Percentiles rank a stretch among this genome's conserved stretches.
These are phyloP conservation scores for Annulohypoxylon maeteangense DNA, from an alignment of 495 filamentous ascomycete species.

Conservation along the genomic window DNA sequence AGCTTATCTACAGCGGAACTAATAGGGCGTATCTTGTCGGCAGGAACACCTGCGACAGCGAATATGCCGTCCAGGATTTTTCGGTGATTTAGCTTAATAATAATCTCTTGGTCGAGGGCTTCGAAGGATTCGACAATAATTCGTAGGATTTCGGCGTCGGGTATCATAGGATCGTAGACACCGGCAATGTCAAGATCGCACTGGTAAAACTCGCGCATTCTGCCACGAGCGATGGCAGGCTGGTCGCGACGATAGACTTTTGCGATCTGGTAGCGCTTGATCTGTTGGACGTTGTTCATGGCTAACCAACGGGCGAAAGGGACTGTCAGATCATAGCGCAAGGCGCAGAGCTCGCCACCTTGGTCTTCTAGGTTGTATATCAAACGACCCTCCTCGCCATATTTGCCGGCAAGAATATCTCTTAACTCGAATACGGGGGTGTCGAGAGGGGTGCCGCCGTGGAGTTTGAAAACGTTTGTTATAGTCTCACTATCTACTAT, in stretches of 20 bases:
- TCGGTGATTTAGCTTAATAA: conserved; percentile 84
- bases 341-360: conserved; percentile 86
- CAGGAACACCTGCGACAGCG: conserved; percentile 77
- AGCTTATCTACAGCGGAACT: conserved; percentile 83
- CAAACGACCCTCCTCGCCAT: conserved; percentile 83
- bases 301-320: conserved; percentile 94
- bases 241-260: conserved; percentile 74
- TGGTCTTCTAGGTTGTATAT: conserved; percentile 93
- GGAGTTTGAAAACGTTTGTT: conserved; percentile 51
- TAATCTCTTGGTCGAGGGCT: conserved; percentile 67
- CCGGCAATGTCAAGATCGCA: conserved; percentile 89
- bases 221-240: conserved; percentile 77
- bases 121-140: conserved; percentile 80
- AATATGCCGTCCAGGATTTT: conserved; percentile 84
- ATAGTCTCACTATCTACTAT: conserved; percentile 40
- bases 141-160: conserved; percentile 80
- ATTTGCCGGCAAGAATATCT: conserved; percentile 82
- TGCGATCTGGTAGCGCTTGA: conserved; percentile 92
- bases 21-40: conserved; percentile 77
- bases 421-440: conserved; percentile 64
- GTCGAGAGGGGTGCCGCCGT: conserved; percentile 56
- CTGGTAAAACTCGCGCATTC: conserved; percentile 88
- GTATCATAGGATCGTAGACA: conserved; percentile 78
- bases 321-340: conserved; percentile 85
- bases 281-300: conserved; percentile 81